Base-by-base conservation (phyloP, 2,329 filamentous ascomycete species). In the Alternaria triticimaculans region DNA sequence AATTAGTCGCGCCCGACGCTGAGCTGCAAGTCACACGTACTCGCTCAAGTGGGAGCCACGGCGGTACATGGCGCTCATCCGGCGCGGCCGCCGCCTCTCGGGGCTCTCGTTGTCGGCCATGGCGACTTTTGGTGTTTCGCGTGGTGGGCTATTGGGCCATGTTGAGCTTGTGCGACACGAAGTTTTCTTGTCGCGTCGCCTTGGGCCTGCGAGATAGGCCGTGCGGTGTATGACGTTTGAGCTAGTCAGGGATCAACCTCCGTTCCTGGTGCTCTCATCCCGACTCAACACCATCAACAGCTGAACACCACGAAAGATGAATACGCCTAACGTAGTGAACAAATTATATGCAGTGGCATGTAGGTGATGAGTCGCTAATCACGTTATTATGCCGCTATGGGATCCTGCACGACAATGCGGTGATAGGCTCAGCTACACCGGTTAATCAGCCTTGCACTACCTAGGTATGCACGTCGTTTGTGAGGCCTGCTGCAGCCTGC, bases 1-100 rank as follows among this genome's bases (percentile, higher is more conserved):
- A 5, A 72, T 68, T 48, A 64, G 61, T 64, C 61, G 60, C 56
- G 45, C 49, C n/a, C 33, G 7, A 26, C 45, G 23, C 20, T 28
- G 26, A 33, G 53, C 21, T 61, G 48, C 41, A 49, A 14, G 59
- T 59, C 44, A 49, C 53, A 67, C 76, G 58, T 71, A 80, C 82
- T 78, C 72, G 85, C 80, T 86, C 73, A 89, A 85, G 74, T 92
- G 92, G 55, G 90, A 91, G 69, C 85, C 85, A 59, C 90, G 84
- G 58, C 90, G 85, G 80, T 93, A 92, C 66, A 92, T 76, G 56
- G 68, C 68, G 67, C 74, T 70, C 70, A 71, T 76, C 70, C 80
- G 56, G 48, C 72, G 70, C 58, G 70, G 75, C 70, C 74, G 70
- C 62, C 71, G 77, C 75, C 75, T 65, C 64, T 79, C 76, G 18